Base-by-base conservation (phyloP, 495 filamentous ascomycete genomes). In the Penicillium angulare region DNA sequence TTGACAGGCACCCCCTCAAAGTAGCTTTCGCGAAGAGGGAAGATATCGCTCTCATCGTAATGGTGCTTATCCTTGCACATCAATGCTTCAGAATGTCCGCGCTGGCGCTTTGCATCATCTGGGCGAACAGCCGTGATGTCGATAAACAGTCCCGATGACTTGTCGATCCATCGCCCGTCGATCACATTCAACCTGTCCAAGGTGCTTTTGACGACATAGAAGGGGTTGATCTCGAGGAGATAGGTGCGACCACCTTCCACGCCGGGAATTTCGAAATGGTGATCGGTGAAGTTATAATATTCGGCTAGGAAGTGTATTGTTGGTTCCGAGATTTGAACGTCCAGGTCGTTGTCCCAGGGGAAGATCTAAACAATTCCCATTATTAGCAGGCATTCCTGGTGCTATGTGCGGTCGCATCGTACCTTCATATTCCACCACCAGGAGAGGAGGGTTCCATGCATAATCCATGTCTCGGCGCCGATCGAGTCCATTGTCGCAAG, bases 1-100 rank as follows among this genome's bases (percentile, higher is more conserved):
- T 81, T 81, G 12, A 89, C 90, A 10, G 80, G 76, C 17, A 86
- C 77, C 42, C 80, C 87, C 69, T 96, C 91, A 57, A 92, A 96
- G 51, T 78, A 72, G 49, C 85, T 89, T 39, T 86, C 82, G 15
- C 89, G 76, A 55, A 96, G 64, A 4, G 92, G 90, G 66, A 84
- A 96, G 27, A 97, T 80, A 55, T 95, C 84, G 26, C 72, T 72
- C 35, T 80, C 80, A 65, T 68, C 60, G 39, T 80, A 84, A 18
- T 67, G 66, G 56, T 86, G 82, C 8, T 58, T 60, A 63, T 86
- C 82, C 55, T 86, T 85, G 60, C 77, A 82, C 66, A 75, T 78
- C 59, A 84, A 57, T 7, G 66, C 64, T 23, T 70, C 72, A 2
- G 60, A 26, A n/a, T 63, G 40, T 8, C 76, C 77, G 1, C 51